Conservation (phyloP, 2,329 filamentous ascomycete species). For the Penicillium brasilianum region DNA sequence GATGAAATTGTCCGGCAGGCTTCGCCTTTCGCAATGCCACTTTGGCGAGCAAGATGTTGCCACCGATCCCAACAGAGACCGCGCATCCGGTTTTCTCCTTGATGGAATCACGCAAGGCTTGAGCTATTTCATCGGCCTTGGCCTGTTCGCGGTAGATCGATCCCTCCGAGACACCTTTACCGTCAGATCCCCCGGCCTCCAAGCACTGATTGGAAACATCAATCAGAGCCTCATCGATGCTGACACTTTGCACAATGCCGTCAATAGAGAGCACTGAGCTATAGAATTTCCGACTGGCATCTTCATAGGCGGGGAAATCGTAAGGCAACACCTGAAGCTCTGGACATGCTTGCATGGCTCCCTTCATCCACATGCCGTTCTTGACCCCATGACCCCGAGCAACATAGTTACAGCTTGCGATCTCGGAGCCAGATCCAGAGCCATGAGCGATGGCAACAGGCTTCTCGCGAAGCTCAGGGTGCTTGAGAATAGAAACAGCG, state of each 20-base stretch:
- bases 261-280: constrained; percentile 78
- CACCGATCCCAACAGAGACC: constrained; percentile 90
- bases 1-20: constrained; percentile 87
- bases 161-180: constrained; percentile 67
- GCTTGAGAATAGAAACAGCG: constrained; percentile 80
- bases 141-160: constrained; percentile 78
- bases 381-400: constrained; percentile 85
- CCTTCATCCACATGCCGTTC: constrained; percentile 99
- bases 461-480: constrained; percentile 75
- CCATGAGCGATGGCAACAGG: constrained; percentile 91
- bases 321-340: constrained; percentile 90
- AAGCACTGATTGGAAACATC: constrained; percentile 78
- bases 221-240: constrained; percentile 90
- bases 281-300: constrained; percentile 87
- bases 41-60: constrained; percentile 89
- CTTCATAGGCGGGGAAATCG: constrained; percentile 93
- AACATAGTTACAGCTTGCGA: constrained; percentile 95
- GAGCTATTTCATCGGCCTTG: constrained; percentile 74
- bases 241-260: constrained; percentile 91
- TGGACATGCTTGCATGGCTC: constrained; percentile 79
- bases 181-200: constrained; percentile 68
- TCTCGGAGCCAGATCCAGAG: constrained; percentile 83
- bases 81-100: constrained; percentile 78
- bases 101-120: constrained; percentile 69
- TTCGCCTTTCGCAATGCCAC: constrained; percentile 90